Conservation (phyloP, 345 rosid species). For the Mangifera indica region DNA sequence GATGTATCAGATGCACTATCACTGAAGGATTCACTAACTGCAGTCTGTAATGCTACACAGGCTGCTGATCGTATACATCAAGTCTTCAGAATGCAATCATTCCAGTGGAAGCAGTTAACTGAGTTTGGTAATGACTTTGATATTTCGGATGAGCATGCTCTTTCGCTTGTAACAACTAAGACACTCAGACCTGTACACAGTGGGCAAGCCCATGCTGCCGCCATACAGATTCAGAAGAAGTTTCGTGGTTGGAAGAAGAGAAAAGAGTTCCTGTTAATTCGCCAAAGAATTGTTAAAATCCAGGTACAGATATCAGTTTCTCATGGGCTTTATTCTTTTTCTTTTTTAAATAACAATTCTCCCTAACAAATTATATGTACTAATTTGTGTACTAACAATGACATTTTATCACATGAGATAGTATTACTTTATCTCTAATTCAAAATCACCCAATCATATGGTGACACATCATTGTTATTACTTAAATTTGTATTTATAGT, state of each 20-base stretch:
- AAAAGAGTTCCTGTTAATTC: conserved; percentile 73
- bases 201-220: conserved; percentile 65
- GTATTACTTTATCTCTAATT: no score
- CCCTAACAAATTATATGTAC: no score
- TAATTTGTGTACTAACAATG: no score
- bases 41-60: conserved; percentile 88
- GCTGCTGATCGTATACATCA: conserved; percentile 86
- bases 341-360: no score
- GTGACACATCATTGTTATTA: no score
- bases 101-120: conserved; percentile 64
- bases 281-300: conserved; percentile 83
- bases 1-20: conserved; percentile 61
- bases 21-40: conserved; percentile 82
- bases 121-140: conserved; percentile 40
- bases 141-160: conserved; percentile 50
- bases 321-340: no score
- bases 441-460: no score
- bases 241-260: conserved; percentile 88
- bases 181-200: conserved; percentile 35
- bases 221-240: conserved; percentile 80
- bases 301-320: conserved; percentile 44
- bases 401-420: no score
- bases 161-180: conserved; percentile 54
- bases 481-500: no score
- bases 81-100: conserved; percentile 82